These are phyloP conservation scores for Starmerella bombicola DNA, from an alignment of 805 yeast species.

Conservation along the genomic window DNA sequence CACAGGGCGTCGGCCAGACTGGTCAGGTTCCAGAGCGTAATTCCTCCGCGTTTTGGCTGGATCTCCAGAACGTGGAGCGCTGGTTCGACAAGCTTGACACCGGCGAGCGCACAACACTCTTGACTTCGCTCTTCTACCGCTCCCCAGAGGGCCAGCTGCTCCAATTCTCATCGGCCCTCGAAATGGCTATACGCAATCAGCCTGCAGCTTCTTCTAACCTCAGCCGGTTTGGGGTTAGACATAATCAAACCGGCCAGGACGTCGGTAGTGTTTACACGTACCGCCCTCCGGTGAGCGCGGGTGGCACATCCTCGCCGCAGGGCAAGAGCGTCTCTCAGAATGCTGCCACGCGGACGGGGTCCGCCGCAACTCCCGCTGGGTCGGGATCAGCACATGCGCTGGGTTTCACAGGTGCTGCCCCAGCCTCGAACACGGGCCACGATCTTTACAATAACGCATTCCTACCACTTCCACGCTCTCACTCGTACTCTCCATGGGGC, in stretches of 20 bases:
- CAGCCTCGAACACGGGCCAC: conserved; percentile 11
- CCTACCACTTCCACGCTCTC: conserved; percentile 15
- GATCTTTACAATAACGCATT: conserved; percentile 23
- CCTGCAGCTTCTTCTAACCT: conserved; percentile 8
- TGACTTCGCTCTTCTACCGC: conserved; percentile 29
- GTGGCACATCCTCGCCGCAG: too few relatives aligned
- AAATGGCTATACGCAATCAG: conserved; percentile 6
- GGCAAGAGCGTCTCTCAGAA: too few relatives aligned
- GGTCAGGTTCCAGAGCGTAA: not conserved
- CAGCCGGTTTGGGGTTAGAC: conserved; percentile 18
- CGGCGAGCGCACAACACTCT: conserved; percentile 31
- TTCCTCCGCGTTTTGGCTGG: conserved; percentile 15
- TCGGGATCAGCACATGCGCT: too few relatives aligned
- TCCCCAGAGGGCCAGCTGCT: conserved; percentile 18
- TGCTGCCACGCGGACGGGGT: too few relatives aligned
- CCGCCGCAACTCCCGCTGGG: too few relatives aligned
- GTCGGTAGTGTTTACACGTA: conserved; percentile 4
- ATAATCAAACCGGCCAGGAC: not conserved
- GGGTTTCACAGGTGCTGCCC: too few relatives aligned
- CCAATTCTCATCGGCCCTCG: conserved; percentile 13
- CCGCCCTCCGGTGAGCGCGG: conserved; percentile 9
- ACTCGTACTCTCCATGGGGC: conserved; percentile 18
- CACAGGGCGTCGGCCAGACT: too few relatives aligned
- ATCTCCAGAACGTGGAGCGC: conserved; percentile 27
- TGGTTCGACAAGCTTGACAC: conserved; percentile 32